Percentiles rank a stretch among this genome's conserved stretches.
Conservation (phyloP, 108 stramenopile species). For the Nitzschia sp. region DNA sequence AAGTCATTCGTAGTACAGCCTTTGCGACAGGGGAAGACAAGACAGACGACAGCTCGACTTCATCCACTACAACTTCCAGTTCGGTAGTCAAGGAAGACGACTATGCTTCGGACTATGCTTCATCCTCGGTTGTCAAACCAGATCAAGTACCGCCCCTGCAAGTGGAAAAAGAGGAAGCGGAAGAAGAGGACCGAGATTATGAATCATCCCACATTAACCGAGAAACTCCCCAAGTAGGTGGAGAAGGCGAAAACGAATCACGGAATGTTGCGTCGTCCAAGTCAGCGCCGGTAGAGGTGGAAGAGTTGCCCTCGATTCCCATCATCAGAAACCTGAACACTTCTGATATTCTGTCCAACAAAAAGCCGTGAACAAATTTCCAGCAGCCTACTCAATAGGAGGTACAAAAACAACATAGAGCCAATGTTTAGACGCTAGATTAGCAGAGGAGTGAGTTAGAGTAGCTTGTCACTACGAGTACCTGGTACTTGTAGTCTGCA, state of each 20-base stretch:
- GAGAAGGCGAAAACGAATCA: too few species aligned
- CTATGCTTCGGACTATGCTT: background rate
- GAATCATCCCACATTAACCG: background rate
- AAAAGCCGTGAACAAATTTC: background rate
- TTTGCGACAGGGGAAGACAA: conserved; percentile 32
- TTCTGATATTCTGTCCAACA: background rate
- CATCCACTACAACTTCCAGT: background rate
- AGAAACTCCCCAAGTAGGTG: background rate
- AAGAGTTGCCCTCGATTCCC: background rate
- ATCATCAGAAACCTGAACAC: conserved; percentile 2
- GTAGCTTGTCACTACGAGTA: too few species aligned
- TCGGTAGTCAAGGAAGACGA: background rate
- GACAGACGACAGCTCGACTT: background rate
- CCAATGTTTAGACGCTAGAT: too few species aligned
- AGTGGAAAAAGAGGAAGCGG: background rate
- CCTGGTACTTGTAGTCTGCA: too few species aligned
- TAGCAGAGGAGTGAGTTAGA: too few species aligned
- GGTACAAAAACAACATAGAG: too few species aligned
- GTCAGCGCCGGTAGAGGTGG: background rate
- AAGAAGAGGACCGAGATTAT: conserved; percentile 5
- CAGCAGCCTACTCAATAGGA: too few species aligned
- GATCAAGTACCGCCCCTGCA: background rate
- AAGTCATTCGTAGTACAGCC: conserved; percentile 69
- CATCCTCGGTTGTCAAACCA: background rate
- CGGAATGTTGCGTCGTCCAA: too few species aligned